Base-by-base conservation (phyloP, 2,329 filamentous ascomycete genomes). In the Graphilbum sp. region DNA sequence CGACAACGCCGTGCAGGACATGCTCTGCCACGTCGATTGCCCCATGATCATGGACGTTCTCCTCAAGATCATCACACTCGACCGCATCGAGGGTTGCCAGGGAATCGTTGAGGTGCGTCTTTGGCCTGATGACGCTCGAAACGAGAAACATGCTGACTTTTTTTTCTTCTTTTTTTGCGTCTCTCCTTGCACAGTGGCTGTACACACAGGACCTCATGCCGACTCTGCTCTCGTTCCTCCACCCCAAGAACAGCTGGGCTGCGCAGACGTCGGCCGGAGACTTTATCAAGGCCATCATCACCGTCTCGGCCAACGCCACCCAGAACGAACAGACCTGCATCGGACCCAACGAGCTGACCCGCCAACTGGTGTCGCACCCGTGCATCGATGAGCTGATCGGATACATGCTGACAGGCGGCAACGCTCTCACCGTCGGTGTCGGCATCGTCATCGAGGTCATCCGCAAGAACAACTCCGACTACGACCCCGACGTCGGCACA, bases 271-370 rank as follows among this genome's bases (percentile, higher is more conserved):
- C 90, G 0, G 90, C 90, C 1, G 90, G 90, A 32, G 90, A 98
- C 54, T 98, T 98, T 49, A 72, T 98, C 50, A 98, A 98, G 57
- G 90, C 90, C 32, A 95, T 98, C 53, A 96, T 98, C 47, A 98
- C 90, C 20, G 95, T 98, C 41, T 96, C 90, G 2, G 90, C 90
- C 43, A 98, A 98, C 53, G 90, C 90, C 3, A 95, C 88, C 2
- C 90, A 94, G 49, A 93, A 95, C 52, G 90, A 98, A 52, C 87
- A 95, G 54, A 90, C 88, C n/a, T 95, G 92, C 51, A 96, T 98
- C 54, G 90, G 90, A 4, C 90, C 90, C 4, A 98, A 98, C 55
- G 90, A 94, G 53, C 71, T 98, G 36, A 98, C 90, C 5, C 78
- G 90, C 31, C 86, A 98, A 58, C 69, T 98, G 4, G 90, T 98